Percentiles rank a stretch among this genome's conserved stretches.
phyloP scores from a whole-genome alignment of 768 basidiomycete species.

The Boletus reticulatus region DNA sequence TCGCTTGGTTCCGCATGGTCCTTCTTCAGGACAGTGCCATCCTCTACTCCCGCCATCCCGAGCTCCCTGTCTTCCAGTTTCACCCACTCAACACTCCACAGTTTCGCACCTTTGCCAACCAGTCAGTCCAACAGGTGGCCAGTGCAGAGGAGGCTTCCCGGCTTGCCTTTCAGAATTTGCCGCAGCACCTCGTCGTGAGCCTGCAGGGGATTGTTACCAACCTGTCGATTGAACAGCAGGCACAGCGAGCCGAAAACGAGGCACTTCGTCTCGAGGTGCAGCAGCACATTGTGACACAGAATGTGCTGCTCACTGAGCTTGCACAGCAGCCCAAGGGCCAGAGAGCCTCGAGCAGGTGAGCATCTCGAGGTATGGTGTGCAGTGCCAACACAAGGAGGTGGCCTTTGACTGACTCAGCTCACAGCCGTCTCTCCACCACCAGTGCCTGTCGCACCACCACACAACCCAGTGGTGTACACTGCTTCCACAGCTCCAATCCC shows the following conservation, averaged over 20 bases:
- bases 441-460: no score
- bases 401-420: no score
- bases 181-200: constrained; percentile 8
- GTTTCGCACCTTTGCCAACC: neutral
- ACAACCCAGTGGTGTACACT: no score
- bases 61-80: constrained; percentile 22
- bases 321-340: neutral
- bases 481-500: no score
- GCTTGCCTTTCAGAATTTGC: constrained; percentile 23
- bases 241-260: neutral
- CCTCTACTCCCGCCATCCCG: constrained; percentile 22
- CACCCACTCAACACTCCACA: constrained; percentile 25
- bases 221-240: neutral
- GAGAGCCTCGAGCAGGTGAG: neutral
- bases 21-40: constrained; percentile 37
- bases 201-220: neutral
- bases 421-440: no score
- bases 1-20: constrained; percentile 26
- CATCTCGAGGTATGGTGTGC: neutral
- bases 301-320: neutral
- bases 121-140: constrained; percentile 7
- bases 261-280: neutral
- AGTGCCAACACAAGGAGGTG: no score
- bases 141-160: constrained; percentile 12
- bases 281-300: neutral